Percentiles rank a stretch among this genome's conserved stretches.
phyloP scores from a whole-genome alignment of 176 grass and related monocot genomes.

The Carex kokanica region DNA sequence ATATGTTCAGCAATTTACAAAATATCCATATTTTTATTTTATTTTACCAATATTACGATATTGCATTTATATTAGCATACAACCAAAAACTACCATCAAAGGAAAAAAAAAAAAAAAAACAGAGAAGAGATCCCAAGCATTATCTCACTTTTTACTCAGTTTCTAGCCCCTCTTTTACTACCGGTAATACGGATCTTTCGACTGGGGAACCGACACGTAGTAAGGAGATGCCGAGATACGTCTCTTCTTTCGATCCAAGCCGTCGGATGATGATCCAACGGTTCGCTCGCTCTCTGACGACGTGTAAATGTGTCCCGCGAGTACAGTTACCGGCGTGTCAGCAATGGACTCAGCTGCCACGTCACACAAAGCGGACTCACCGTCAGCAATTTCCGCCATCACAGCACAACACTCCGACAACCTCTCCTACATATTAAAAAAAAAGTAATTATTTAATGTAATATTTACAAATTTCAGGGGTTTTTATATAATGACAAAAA shows the following conservation, averaged over 20 bases:
- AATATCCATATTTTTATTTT: neutral
- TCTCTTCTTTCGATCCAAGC: constrained; percentile 49
- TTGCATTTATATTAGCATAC: constrained; percentile 17
- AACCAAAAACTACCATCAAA: neutral
- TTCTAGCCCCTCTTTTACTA: neutral
- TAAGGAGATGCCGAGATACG: constrained; percentile 53
- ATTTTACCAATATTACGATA: constrained; percentile 12
- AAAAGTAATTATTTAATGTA: neutral
- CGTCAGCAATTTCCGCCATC: constrained; percentile 36
- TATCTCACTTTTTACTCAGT: neutral
- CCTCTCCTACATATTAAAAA: constrained; percentile 45
- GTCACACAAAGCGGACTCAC: constrained; percentile 15
- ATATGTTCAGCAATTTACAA: neutral
- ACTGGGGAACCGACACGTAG: constrained; percentile 34
- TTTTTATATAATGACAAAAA: neutral
- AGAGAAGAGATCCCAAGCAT: neutral
- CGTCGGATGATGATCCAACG: constrained; percentile 53
- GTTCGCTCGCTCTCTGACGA: constrained; percentile 71
- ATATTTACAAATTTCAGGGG: neutral
- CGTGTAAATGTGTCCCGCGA: constrained; percentile 43
- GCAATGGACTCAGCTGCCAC: constrained; percentile 29
- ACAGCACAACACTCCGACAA: constrained; percentile 63
- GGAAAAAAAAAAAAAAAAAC: neutral
- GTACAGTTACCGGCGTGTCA: constrained; percentile 82
- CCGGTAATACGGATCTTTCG: neutral